These are phyloP conservation scores for Cyberlindnera euphorbiiphila DNA, from an alignment of 805 yeast species.

Conservation along the genomic window DNA sequence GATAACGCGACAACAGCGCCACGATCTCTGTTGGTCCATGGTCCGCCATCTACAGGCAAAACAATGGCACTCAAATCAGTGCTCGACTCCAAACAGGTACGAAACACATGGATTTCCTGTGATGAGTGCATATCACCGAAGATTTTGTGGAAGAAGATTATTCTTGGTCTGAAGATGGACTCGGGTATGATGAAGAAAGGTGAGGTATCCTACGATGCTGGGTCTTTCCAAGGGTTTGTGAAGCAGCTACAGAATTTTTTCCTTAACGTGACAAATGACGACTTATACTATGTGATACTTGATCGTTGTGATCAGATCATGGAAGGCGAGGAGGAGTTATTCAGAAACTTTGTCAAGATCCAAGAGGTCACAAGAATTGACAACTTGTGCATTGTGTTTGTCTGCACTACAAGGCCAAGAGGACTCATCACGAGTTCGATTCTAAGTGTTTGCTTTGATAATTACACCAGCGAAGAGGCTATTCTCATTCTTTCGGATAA, in stretches of 20 bases:
- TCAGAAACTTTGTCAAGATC: conserved; percentile 18
- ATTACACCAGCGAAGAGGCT: conserved; percentile 17
- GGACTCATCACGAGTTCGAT: conserved; percentile 18
- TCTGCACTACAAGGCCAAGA: conserved; percentile 18
- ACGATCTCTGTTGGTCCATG: conserved; percentile 12
- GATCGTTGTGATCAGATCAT: conserved; percentile 26
- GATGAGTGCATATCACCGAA: conserved; percentile 27
- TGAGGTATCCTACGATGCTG: conserved; percentile 10
- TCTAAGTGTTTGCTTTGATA: conserved; percentile 20
- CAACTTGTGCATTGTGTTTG: conserved; percentile 22
- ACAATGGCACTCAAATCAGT: conserved; percentile 15
- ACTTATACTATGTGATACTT: conserved; percentile 23
- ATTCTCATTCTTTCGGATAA: conserved; percentile 8
- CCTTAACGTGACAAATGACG: conserved; percentile 3
- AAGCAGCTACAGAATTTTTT: conserved; percentile 17
- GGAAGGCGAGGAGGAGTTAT: conserved; percentile 22
- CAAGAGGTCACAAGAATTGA: conserved; percentile 18
- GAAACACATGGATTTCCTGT: conserved; percentile 21
- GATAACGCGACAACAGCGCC: conserved; percentile 10
- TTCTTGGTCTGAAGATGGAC: conserved; percentile 12
- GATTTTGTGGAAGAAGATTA: conserved; percentile 23
- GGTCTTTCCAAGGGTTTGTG: conserved; percentile 23
- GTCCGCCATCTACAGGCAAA: conserved; percentile 26
- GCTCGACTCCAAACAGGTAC: conserved; percentile 9
- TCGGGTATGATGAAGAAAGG: conserved; percentile 10